These are phyloP conservation scores for Kwoniella sp. DNA, from an alignment of 768 basidiomycete genomes.

Conservation along the genomic window DNA sequence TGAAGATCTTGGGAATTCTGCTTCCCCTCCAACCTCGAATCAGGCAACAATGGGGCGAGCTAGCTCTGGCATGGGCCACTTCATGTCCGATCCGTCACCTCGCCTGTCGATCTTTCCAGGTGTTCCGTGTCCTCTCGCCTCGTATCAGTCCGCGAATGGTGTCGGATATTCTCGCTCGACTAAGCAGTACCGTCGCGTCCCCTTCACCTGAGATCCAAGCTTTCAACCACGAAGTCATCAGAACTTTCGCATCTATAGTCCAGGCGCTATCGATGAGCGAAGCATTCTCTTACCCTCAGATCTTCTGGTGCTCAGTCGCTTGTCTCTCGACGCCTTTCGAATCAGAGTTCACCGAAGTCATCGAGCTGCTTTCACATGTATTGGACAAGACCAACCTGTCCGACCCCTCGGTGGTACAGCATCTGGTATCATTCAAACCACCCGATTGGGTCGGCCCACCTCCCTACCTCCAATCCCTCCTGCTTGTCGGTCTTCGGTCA, in stretches of 20 bases:
- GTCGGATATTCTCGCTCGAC: slow-evolving; percentile 74
- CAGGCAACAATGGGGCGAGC: slow-evolving; percentile 73
- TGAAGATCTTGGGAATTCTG: slow-evolving; percentile 68
- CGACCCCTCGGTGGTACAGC: slow-evolving; percentile 68
- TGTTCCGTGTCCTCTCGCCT: slow-evolving; percentile 80
- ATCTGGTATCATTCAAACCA: slow-evolving; percentile 71
- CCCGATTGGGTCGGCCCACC: slow-evolving; percentile 68
- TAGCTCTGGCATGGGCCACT: slow-evolving; percentile 82
- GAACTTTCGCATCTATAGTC: slow-evolving; percentile 64
- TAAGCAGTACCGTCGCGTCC: slow-evolving; percentile 80
- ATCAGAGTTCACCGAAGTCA: slow-evolving; percentile 70
- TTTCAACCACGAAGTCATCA: slow-evolving; percentile 80
- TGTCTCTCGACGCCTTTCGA: slow-evolving; percentile 82
- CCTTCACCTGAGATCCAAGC: slow-evolving; percentile 74
- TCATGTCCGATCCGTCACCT: slow-evolving; percentile 80
- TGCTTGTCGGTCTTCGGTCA: slow-evolving; percentile 79
- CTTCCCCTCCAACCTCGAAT: slow-evolving; percentile 72
- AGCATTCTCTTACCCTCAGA: slow-evolving; percentile 68
- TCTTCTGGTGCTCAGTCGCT: slow-evolving; percentile 84
- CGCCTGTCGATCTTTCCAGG: slow-evolving; percentile 84
- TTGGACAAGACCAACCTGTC: slow-evolving; percentile 72
- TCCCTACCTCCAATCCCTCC: slow-evolving; percentile 68
- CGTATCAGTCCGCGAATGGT: slow-evolving; percentile 71
- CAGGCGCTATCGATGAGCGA: slow-evolving; percentile 65
- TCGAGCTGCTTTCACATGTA: slow-evolving; percentile 68